These are phyloP conservation scores for Boletus barrowsii DNA, from an alignment of 768 basidiomycete genomes.

Conservation along the genomic window DNA sequence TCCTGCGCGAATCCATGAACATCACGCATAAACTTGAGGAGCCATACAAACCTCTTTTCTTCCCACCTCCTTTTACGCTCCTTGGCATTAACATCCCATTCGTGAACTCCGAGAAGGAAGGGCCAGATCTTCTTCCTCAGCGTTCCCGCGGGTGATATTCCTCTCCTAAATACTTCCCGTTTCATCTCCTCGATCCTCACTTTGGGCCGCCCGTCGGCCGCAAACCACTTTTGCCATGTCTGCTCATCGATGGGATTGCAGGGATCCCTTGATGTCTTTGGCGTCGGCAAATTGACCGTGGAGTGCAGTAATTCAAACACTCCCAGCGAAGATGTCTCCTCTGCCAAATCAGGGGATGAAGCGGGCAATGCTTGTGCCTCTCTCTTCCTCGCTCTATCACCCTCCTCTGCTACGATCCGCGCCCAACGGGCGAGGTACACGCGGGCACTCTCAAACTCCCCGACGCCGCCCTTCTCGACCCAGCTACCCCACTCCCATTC, in stretches of 20 bases:
- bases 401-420: slow-evolving; percentile 95
- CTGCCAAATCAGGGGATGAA: slow-evolving; percentile 44
- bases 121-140: slow-evolving; percentile 85
- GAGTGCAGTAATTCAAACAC: slow-evolving; percentile 85
- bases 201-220: slow-evolving; percentile 61
- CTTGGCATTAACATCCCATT: slow-evolving; percentile 68
- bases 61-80: slow-evolving; percentile 64
- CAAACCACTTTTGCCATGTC: slow-evolving; percentile 80
- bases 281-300: slow-evolving; percentile 75
- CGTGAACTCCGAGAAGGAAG: slow-evolving; percentile 78
- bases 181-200: slow-evolving; percentile 68
- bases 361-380: slow-evolving; percentile 72
- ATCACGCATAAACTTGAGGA: background rate
- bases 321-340: slow-evolving; percentile 73
- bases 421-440: slow-evolving; percentile 98
- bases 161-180: slow-evolving; percentile 75
- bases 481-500: slow-evolving; percentile 93
- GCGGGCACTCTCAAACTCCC: slow-evolving; percentile 93
- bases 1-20: slow-evolving; percentile 38
- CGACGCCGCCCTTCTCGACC: slow-evolving; percentile 90
- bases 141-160: slow-evolving; percentile 50
- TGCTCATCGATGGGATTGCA: slow-evolving; percentile 69
- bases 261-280: slow-evolving; percentile 80
- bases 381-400: slow-evolving; percentile 79
- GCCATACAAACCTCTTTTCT: slow-evolving; percentile 50